These are phyloP conservation scores for Aspergillus biplanus DNA, from an alignment of 495 filamentous ascomycete genomes.

Conservation along the genomic window DNA sequence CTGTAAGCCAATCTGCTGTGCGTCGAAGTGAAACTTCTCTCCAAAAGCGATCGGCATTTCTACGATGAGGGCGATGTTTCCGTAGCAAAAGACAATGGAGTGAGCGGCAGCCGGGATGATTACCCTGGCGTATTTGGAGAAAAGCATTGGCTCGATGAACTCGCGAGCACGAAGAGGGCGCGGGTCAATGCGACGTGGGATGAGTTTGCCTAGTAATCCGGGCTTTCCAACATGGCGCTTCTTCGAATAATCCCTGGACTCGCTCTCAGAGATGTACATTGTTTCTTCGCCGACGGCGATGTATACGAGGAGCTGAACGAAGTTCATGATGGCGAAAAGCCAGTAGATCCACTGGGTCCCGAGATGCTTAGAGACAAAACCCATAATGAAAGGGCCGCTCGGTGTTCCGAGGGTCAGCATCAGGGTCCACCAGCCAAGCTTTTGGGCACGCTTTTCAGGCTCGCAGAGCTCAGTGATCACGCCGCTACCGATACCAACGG, in stretches of 20 bases:
- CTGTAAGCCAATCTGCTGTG: slow-evolving; percentile 41
- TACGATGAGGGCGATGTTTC: slow-evolving; percentile 33
- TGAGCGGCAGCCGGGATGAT: slow-evolving; percentile 34
- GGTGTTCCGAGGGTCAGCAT: slow-evolving; percentile 39
- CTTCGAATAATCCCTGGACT: slow-evolving; percentile 1
- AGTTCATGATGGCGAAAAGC: slow-evolving; percentile 41
- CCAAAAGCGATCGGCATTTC: slow-evolving; percentile 40
- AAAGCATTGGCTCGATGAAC: slow-evolving; percentile 30
- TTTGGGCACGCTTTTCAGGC: slow-evolving; percentile 32
- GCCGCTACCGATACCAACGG: slow-evolving; percentile 39
- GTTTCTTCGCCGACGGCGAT: slow-evolving; percentile 35
- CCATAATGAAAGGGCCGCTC: slow-evolving; percentile 37
- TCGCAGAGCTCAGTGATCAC: slow-evolving; percentile 36
- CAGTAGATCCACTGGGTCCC: slow-evolving; percentile 41
- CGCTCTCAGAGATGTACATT: slow-evolving; percentile 22
- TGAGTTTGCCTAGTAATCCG: slow-evolving; percentile 23
- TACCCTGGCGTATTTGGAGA: slow-evolving; percentile 26
- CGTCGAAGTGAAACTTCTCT: slow-evolving; percentile 35
- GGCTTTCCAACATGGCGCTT: neutral
- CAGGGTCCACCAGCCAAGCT: slow-evolving; percentile 39
- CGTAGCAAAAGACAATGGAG: slow-evolving; percentile 38
- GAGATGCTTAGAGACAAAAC: slow-evolving; percentile 37
- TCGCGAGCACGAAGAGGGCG: slow-evolving; percentile 18
- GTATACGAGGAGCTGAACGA: slow-evolving; percentile 32
- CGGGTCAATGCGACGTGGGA: slow-evolving; percentile 28